These are phyloP conservation scores for Triadica sebifera DNA, from an alignment of 345 rosid genomes.

Conservation along the genomic window DNA sequence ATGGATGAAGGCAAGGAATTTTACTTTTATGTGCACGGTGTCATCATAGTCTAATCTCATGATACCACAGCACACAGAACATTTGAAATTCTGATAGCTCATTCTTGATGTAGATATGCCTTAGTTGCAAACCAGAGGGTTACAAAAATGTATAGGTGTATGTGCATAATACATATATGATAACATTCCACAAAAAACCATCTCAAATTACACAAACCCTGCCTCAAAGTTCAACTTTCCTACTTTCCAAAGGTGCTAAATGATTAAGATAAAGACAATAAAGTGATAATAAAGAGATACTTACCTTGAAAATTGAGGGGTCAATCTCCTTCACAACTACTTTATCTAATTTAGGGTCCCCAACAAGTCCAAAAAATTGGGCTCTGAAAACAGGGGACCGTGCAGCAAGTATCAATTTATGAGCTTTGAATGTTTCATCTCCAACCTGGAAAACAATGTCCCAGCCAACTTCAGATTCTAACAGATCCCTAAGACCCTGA, in stretches of 20 bases:
- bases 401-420: conserved; percentile 81
- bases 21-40: too few relatives aligned
- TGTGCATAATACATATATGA: not conserved
- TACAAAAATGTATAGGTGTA: not conserved
- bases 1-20: not conserved
- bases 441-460: conserved; percentile 75
- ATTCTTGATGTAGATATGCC: not conserved
- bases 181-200: not conserved
- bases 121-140: not conserved
- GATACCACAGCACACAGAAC: not conserved
- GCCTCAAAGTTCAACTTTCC: not conserved
- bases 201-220: not conserved
- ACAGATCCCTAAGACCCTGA: conserved; percentile 56
- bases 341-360: conserved; percentile 53
- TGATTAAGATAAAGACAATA: not conserved
- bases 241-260: not conserved
- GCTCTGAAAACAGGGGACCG: conserved; percentile 96
- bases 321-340: conserved; percentile 67
- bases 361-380: conserved; percentile 86
- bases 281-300: conserved; percentile 9
- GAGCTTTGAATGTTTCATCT: conserved; percentile 76
- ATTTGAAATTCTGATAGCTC: not conserved
- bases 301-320: conserved; percentile 85
- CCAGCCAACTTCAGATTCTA: conserved; percentile 74
- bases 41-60: not conserved